These are phyloP conservation scores for Exsudoporus frostii DNA, from an alignment of 768 basidiomycete genomes.

Conservation along the genomic window DNA sequence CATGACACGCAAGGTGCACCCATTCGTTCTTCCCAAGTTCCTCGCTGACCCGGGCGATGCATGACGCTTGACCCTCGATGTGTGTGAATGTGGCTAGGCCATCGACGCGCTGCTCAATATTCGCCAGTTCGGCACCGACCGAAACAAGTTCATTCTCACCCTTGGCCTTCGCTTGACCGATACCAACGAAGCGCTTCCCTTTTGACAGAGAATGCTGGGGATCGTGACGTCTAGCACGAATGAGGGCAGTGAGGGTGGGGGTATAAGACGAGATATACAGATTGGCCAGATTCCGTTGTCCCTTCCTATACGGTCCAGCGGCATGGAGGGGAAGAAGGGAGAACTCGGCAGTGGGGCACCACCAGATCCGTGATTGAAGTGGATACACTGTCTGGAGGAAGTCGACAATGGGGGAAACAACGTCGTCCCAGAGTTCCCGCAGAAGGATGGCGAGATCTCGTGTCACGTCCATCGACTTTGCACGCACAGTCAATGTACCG, in stretches of 20 bases:
- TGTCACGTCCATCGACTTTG: neutral
- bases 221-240: neutral
- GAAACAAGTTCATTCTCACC: neutral
- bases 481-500: neutral
- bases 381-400: neutral
- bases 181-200: neutral
- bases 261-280: constrained; percentile 14
- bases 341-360: constrained; percentile 11
- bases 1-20: constrained; percentile 17
- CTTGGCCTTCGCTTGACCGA: neutral
- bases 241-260: constrained; percentile 7
- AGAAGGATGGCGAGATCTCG: neutral
- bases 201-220: neutral
- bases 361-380: neutral
- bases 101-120: neutral
- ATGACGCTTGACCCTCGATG: neutral
- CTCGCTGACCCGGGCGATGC: neutral
- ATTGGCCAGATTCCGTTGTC: constrained; percentile 6
- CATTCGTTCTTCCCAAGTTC: constrained; percentile 3
- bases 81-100: neutral
- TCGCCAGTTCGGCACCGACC: neutral
- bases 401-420: constrained; percentile 12
- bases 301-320: constrained; percentile 4
- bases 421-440: constrained; percentile 13
- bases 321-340: constrained; percentile 19